Percentiles rank a stretch among this genome's conserved stretches.
These are phyloP conservation scores for Fusarium liriodendri DNA, from an alignment of 2,329 filamentous ascomycete genomes.

Conservation along the genomic window DNA sequence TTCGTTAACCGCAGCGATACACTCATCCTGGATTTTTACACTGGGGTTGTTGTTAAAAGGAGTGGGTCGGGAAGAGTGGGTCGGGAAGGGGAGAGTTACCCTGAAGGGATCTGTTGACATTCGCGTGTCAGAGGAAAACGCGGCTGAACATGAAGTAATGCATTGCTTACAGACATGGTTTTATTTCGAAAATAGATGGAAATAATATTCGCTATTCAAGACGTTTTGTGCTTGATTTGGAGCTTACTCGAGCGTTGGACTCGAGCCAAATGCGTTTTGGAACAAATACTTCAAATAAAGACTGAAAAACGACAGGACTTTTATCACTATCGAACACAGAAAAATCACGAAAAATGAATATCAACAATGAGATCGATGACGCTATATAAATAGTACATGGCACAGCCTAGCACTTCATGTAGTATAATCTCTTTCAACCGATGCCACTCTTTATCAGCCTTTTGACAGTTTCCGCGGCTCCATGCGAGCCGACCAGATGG, in stretches of 20 bases:
- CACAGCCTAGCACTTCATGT: neutral
- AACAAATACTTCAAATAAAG: neutral
- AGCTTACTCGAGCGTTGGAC: neutral
- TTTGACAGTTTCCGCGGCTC: neutral
- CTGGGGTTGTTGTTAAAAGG: neutral
- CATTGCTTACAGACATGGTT: neutral
- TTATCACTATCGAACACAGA: accelerated
- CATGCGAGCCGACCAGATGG: neutral
- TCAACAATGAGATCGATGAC: neutral
- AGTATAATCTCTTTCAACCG: neutral
- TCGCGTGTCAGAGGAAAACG: neutral
- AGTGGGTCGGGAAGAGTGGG: neutral
- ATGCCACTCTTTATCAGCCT: neutral
- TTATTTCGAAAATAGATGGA: neutral
- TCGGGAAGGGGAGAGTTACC: neutral
- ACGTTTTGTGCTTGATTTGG: neutral
- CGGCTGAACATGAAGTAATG: neutral
- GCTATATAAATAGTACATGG: neutral
- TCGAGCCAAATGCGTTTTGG: neutral
- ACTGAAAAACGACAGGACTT: neutral
- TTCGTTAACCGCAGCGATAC: neutral
- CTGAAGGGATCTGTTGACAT: neutral
- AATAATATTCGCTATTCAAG: too few species aligned
- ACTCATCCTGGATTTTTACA: neutral
- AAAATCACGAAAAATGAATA: too few species aligned